phyloP scores from a whole-genome alignment of 805 yeast species.

The Zygotorulaspora chibaensis region DNA sequence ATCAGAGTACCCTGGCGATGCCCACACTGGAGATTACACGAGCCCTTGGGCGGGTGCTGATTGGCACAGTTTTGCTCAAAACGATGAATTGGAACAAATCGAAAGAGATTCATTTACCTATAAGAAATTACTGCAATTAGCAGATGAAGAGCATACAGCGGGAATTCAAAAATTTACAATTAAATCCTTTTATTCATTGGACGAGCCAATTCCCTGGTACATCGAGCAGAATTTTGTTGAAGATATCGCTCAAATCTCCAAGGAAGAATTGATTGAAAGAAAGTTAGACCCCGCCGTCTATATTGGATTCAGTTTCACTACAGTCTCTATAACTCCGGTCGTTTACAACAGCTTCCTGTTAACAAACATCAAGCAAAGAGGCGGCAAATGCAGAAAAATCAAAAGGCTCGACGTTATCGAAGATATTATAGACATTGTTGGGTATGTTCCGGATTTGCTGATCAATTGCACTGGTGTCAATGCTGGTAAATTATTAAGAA shows the following conservation, averaged over 20 bases:
- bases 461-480: constrained; percentile 56
- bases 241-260: constrained; percentile 36
- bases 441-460: constrained; percentile 43
- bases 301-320: constrained; percentile 46
- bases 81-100: constrained; percentile 38
- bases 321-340: constrained; percentile 57
- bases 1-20: constrained; percentile 53
- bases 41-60: constrained; percentile 73
- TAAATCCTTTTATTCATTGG: constrained; percentile 14
- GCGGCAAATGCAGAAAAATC: constrained; percentile 45
- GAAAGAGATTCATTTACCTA: constrained; percentile 48
- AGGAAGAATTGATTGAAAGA: constrained; percentile 33
- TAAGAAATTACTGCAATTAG: constrained; percentile 42
- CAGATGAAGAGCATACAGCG: constrained; percentile 43
- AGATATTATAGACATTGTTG: constrained; percentile 44
- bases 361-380: constrained; percentile 42
- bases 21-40: constrained; percentile 46
- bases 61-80: constrained; percentile 57
- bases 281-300: constrained; percentile 33
- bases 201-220: constrained; percentile 47
- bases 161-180: constrained; percentile 40
- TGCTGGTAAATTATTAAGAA: constrained; percentile 34
- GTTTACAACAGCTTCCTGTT: constrained; percentile 52
- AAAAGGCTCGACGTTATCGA: constrained; percentile 39
- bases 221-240: constrained; percentile 36